These are phyloP conservation scores for Saccharomyces hybrid DNA, from an alignment of 1,139 yeast species.

Conservation along the genomic window DNA sequence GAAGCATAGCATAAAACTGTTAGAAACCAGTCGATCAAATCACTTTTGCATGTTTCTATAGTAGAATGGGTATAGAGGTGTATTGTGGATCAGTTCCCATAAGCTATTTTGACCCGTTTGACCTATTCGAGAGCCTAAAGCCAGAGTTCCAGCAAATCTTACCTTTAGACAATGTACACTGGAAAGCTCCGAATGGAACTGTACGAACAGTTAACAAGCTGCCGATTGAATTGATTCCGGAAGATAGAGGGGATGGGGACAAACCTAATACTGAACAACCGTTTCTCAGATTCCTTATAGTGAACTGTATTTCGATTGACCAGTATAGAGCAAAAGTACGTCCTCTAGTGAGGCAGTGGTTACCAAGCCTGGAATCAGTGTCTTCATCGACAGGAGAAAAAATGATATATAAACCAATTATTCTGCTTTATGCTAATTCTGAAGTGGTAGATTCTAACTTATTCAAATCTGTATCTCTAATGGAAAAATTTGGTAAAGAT, in stretches of 20 bases:
- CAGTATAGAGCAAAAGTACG: constrained; percentile 72
- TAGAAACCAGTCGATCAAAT: neutral
- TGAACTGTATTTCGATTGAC: constrained; percentile 60
- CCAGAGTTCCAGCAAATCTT: constrained; percentile 46
- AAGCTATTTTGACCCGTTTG: constrained; percentile 85
- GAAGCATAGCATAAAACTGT: neutral
- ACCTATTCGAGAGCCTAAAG: constrained; percentile 49
- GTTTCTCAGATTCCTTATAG: constrained; percentile 60
- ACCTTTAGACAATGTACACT: constrained; percentile 70
- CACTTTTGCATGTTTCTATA: neutral
- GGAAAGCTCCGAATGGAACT: constrained; percentile 53
- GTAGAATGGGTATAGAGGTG: neutral
- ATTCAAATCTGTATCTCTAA: constrained; percentile 26
- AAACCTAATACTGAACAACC: constrained; percentile 33
- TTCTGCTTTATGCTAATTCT: constrained; percentile 26
- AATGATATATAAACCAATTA: constrained; percentile 14
- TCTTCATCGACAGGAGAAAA: neutral
- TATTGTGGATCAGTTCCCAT: constrained; percentile 32
- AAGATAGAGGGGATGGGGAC: constrained; percentile 29
- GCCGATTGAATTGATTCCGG: constrained; percentile 55
- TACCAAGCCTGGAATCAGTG: constrained; percentile 33
- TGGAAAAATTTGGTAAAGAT: constrained; percentile 31
- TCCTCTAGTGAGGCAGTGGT: constrained; percentile 79
- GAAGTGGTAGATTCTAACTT: constrained; percentile 27
- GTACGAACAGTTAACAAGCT: constrained; percentile 61